These are phyloP conservation scores for Jamesozyma jinghongensis DNA, from an alignment of 805 yeast genomes.

Conservation along the genomic window DNA sequence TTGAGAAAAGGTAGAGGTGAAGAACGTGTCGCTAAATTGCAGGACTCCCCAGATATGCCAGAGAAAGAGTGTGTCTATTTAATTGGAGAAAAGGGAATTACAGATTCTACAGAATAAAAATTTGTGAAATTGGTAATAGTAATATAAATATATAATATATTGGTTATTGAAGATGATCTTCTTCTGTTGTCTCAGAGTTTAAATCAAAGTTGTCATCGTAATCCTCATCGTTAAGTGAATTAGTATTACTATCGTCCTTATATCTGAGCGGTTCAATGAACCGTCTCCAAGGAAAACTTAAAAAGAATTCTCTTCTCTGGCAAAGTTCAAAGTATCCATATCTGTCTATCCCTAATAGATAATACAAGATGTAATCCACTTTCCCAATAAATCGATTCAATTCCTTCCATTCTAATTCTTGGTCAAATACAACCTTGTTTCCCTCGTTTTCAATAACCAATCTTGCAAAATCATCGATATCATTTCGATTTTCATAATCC, in stretches of 20 bases:
- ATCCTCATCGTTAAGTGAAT: not conserved
- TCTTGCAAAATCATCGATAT: constrained; percentile 14
- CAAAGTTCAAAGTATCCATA: constrained; percentile 20
- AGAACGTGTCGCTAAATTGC: constrained; percentile 69
- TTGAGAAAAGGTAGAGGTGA: constrained; percentile 72
- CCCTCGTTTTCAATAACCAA: constrained; percentile 14
- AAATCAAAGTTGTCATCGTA: not conserved
- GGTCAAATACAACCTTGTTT: constrained; percentile 13
- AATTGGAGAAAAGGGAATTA: constrained; percentile 59
- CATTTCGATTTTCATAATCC: constrained; percentile 18
- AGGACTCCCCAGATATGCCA: constrained; percentile 77
- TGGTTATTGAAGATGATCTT: not conserved
- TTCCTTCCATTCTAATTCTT: constrained; percentile 22
- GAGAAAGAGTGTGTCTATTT: constrained; percentile 71
- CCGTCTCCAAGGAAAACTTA: constrained; percentile 10
- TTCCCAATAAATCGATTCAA: constrained; percentile 5
- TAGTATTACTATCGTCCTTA: constrained; percentile 1
- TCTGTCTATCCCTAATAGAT: constrained; percentile 19
- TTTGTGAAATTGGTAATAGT: not conserved
- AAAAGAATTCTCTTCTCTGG: constrained; percentile 15
- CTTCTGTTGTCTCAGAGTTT: not conserved
- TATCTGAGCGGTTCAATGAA: constrained; percentile 10
- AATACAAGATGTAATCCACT: constrained; percentile 17
- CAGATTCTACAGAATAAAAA: constrained; percentile 35
- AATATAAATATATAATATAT: not conserved